Evolutionary conservation across 1,284 basidiomycete species (phyloP).

Genomic region (Ustilago shanxiensis): DNA sequence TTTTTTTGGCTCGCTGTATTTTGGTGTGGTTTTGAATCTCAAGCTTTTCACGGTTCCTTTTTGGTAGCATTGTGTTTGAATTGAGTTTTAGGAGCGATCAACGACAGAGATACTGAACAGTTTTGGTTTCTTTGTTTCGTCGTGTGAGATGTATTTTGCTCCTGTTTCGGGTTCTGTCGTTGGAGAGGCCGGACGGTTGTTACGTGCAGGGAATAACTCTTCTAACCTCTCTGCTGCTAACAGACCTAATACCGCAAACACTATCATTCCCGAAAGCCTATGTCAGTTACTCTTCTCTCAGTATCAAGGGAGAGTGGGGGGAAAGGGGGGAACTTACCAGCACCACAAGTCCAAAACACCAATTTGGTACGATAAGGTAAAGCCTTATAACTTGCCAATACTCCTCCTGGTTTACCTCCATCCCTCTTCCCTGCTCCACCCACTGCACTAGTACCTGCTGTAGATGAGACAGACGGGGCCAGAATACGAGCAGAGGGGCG

Average conservation of each 20-base stretch:
- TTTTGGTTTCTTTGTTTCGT: constrained; percentile 15
- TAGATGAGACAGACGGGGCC: background rate
- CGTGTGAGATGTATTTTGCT: constrained; percentile 22
- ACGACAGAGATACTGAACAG: constrained; percentile 40
- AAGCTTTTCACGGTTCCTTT: background rate
- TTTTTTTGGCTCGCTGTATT: background rate
- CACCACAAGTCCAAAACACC: constrained; percentile 41
- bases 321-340: constrained; percentile 18
- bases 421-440: background rate
- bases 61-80: background rate
- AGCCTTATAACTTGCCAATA: constrained; percentile 14
- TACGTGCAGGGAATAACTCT: constrained; percentile 42
- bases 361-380: constrained; percentile 41
- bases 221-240: constrained; percentile 43
- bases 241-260: constrained; percentile 28
- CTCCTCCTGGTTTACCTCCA: constrained; percentile 25
- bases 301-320: no score
- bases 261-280: no score
- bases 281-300: no score
- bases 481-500: background rate
- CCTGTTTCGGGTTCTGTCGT: background rate
- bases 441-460: background rate
- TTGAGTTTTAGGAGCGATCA: constrained; percentile 18
- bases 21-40: background rate
- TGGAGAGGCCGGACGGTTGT: constrained; percentile 16